Evolutionary conservation across 768 basidiomycete genomes (phyloP).

Genomic region (Neoboletus brunneissimus): DNA sequence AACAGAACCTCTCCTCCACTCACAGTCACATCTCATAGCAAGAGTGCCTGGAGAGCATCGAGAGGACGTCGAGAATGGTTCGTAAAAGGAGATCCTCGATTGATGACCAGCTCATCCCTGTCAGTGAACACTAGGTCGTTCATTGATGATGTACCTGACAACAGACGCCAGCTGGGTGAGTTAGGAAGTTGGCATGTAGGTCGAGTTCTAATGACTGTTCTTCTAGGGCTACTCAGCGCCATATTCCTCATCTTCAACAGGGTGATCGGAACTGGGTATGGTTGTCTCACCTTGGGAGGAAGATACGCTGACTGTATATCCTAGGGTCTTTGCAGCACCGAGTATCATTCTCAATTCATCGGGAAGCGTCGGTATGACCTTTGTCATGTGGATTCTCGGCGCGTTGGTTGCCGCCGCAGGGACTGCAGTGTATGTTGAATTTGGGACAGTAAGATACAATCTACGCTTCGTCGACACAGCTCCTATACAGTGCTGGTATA

Average conservation of each 20-base stretch:
- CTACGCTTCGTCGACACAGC: not conserved
- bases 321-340: conserved; percentile 60
- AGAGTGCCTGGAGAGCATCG: not conserved
- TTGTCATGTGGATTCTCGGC: conserved; percentile 71
- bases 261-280: conserved; percentile 70
- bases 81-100: not conserved
- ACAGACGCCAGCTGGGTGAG: conserved; percentile 52
- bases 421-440: conserved; percentile 70
- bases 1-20: conserved; percentile 22
- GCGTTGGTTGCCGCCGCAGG: conserved; percentile 62
- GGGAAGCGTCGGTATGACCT: conserved; percentile 66
- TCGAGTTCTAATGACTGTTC: not conserved
- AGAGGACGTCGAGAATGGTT: conserved; percentile 14
- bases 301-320: not conserved
- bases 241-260: conserved; percentile 71
- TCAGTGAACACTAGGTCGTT: conserved; percentile 6
- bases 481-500: conserved; percentile 19
- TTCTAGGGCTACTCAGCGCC: conserved; percentile 41
- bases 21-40: not conserved
- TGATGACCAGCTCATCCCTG: not conserved
- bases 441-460: conserved; percentile 55
- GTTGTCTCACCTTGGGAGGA: not conserved
- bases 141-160: conserved; percentile 47
- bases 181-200: conserved; percentile 1
- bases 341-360: conserved; percentile 63